Percentiles rank a stretch among this genome's conserved stretches.
phyloP scores from a whole-genome alignment of 176 grass and related monocot genomes.

The Themeda triandra region DNA sequence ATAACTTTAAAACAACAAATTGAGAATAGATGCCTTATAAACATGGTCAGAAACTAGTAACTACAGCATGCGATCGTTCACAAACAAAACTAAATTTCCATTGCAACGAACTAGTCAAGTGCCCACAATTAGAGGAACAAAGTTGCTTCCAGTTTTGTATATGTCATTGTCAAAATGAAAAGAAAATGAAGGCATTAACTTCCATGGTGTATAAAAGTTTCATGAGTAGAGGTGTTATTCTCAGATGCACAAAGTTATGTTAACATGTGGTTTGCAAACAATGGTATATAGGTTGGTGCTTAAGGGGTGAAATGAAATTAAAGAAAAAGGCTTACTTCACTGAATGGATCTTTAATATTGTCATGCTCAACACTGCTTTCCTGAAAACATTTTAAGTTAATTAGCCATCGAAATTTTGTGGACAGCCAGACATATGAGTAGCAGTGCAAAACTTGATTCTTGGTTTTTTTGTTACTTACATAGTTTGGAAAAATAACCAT shows the following conservation, averaged over 20 bases:
- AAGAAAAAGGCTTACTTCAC: conserved; percentile 49
- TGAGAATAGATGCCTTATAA: background rate
- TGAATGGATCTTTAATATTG: conserved; percentile 94
- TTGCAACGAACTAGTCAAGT: background rate
- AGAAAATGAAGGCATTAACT: background rate
- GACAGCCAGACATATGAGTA: background rate
- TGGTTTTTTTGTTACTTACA: conserved; percentile 57
- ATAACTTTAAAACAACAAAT: background rate
- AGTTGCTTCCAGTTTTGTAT: background rate
- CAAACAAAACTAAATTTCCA: background rate
- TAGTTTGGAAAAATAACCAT: conserved; percentile 99
- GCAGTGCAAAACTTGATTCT: background rate
- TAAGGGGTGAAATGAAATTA: background rate
- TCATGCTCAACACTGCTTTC: conserved; percentile 84
- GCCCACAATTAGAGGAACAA: background rate
- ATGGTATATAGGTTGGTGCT: background rate
- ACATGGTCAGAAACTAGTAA: background rate
- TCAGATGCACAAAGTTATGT: background rate
- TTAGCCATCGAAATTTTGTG: background rate
- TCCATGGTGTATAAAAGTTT: background rate
- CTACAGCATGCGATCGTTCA: background rate
- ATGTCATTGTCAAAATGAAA: background rate
- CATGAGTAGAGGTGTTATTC: background rate
- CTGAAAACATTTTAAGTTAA: conserved; percentile 36
- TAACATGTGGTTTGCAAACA: background rate